Evolutionary conservation across 169 alveolate species (phyloP).

Genomic region (Toxoplasma gondii): DNA sequence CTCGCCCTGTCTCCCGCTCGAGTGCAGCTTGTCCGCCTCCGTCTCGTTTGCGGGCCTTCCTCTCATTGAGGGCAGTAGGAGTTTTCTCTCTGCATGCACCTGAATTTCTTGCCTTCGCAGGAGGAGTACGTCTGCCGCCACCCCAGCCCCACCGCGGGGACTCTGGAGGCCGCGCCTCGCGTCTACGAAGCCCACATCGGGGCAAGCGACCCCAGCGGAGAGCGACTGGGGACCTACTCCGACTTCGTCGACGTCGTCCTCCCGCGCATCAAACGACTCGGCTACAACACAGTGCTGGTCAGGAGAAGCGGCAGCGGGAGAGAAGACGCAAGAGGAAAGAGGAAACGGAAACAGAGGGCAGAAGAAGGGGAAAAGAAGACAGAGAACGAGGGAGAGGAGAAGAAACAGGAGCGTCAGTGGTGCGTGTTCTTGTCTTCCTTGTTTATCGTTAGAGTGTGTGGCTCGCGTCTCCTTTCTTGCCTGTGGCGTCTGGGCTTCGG

Average conservation of each 20-base stretch:
- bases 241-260: conserved; percentile 88
- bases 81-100: background rate
- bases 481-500: no score
- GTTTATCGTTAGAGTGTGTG: no score
- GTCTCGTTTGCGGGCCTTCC: no score
- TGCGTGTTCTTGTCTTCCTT: no score
- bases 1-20: no score
- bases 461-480: no score
- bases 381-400: background rate
- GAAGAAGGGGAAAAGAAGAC: background rate
- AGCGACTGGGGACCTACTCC: conserved; percentile 81
- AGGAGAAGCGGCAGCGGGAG: background rate
- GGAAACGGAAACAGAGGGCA: background rate
- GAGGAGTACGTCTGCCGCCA: conserved; percentile 77
- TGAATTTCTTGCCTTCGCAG: background rate
- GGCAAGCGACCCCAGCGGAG: conserved; percentile 83
- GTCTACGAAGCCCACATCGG: conserved; percentile 94
- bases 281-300: conserved; percentile 82
- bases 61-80: background rate
- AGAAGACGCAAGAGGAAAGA: no score
- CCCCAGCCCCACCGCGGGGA: conserved; percentile 78
- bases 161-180: conserved; percentile 74
- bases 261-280: conserved; percentile 90
- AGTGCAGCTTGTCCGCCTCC: no score
- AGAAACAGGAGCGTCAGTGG: no score